Evolutionary conservation across 768 basidiomycete genomes (phyloP).

Genomic region (Wakefieldia striispora): DNA sequence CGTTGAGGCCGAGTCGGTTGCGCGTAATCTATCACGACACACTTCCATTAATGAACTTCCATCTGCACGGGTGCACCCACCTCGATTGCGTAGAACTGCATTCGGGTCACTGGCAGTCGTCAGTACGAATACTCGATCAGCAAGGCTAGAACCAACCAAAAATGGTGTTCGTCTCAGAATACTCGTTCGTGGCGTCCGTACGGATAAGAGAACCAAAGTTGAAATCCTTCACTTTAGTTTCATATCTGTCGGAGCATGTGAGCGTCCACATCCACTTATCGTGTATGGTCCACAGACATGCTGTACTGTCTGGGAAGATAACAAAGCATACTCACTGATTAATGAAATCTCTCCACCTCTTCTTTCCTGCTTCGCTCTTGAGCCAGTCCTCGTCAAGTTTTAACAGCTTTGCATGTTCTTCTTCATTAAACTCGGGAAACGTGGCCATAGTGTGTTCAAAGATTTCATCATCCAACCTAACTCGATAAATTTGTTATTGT

Average conservation of each 20-base stretch:
- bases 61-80: conserved; percentile 35
- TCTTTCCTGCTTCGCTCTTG: conserved; percentile 87
- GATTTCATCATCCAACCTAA: conserved; percentile 88
- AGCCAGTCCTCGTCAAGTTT: conserved; percentile 87
- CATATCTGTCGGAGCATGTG: conserved; percentile 54
- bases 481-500: conserved; percentile 18
- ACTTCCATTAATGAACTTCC: neutral
- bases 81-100: conserved; percentile 91
- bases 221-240: conserved; percentile 87
- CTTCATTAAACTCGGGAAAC: conserved; percentile 77
- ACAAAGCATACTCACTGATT: conserved; percentile 46
- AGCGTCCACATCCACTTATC: conserved; percentile 5
- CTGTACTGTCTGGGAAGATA: neutral
- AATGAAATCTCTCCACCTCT: conserved; percentile 88
- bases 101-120: conserved; percentile 16
- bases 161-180: conserved; percentile 89
- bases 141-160: conserved; percentile 58
- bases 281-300: neutral
- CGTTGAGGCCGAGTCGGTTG: conserved; percentile 89
- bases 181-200: conserved; percentile 74
- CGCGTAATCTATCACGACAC: conserved; percentile 68
- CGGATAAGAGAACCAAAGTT: conserved; percentile 97
- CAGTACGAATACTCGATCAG: conserved; percentile 4
- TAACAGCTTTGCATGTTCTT: conserved; percentile 45
- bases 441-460: conserved; percentile 66